Base-by-base conservation (phyloP, 805 yeast genomes). In the Lipomyces mesembrius region DNA sequence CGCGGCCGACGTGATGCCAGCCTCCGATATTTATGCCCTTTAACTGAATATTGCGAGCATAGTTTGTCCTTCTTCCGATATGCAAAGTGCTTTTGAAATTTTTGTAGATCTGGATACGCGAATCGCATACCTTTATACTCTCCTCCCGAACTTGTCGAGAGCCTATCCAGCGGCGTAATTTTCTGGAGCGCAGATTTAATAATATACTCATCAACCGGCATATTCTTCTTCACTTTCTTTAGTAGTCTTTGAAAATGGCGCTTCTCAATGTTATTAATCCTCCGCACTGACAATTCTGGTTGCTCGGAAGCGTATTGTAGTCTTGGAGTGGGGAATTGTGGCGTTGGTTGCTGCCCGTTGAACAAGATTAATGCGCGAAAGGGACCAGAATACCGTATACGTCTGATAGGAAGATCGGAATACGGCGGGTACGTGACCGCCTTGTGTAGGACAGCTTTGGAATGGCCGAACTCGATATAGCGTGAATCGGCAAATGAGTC, bases 371-470 rank as follows among this genome's bases (percentile, higher is more conserved):
- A 59, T 3, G 68, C 68, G 20, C 65, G 61, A 17, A 65, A 32
- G 6, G 62, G 65, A 12, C 59, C 62, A 27, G 59, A 49, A 57
- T 65, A 61, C 11, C 35, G 43, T 17, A 61, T 64, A 5, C 55
- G 53, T 20, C 39, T 35, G 35, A 65, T 25, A 9, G 51, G 55
- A 11, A 43, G 49, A n/a, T 58, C 35, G 7, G 59, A 53, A 22
- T 27, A 20, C 20, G 63, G 63, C 29, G 60, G 59, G 34, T 20
- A 14, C 32, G 59, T 25, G n/a, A 60, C 37, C 2, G 25, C 60
- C 6, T 11, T 39, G 37, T 60, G 32, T 17, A 60, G 49, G 29
- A 22, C 12, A 9, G 37, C 20, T 22, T 51, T 34, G 27, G 43
- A 22, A 17, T 25, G 11, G 25, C n/a, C 59, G 46, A 35, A 43